A percentile compares a stretch with the other conserved stretches of the same genome.
Conservation (phyloP, 2,329 filamentous ascomycete species). For the Alternaria infectoria region DNA sequence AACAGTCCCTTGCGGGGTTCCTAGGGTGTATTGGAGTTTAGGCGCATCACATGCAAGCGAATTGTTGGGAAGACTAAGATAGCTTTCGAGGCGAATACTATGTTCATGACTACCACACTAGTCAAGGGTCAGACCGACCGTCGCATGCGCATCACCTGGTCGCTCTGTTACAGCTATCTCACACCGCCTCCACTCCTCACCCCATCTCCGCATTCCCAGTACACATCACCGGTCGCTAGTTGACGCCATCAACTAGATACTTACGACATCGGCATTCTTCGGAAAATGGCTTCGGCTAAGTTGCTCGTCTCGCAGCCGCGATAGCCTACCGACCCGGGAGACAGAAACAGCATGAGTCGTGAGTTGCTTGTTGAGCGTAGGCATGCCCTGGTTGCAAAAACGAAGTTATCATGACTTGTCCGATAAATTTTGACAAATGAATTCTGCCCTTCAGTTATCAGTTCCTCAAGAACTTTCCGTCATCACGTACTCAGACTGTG, state of each 20-base stretch:
- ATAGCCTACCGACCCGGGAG: background rate
- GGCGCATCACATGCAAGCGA: conserved; percentile 1
- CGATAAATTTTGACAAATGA: background rate
- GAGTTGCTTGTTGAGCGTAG: background rate
- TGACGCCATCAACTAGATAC: background rate
- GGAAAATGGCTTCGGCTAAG: background rate
- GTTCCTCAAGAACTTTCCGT: background rate
- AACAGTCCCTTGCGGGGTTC: background rate
- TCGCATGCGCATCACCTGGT: background rate
- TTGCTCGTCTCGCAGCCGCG: background rate
- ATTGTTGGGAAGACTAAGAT: background rate
- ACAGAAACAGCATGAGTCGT: background rate
- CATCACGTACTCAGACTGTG: background rate
- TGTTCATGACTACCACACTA: background rate
- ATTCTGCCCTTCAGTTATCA: background rate
- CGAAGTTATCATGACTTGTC: background rate
- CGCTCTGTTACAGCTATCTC: background rate
- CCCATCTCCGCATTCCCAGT: background rate
- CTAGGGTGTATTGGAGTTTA: conserved; percentile 1
- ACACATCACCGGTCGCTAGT: background rate
- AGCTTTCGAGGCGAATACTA: background rate
- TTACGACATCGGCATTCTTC: background rate
- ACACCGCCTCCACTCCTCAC: background rate
- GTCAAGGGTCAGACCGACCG: background rate
- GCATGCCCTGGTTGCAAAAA: background rate